Base-by-base conservation (phyloP, 2,329 filamentous ascomycete species). In the Penicillium sp. region DNA sequence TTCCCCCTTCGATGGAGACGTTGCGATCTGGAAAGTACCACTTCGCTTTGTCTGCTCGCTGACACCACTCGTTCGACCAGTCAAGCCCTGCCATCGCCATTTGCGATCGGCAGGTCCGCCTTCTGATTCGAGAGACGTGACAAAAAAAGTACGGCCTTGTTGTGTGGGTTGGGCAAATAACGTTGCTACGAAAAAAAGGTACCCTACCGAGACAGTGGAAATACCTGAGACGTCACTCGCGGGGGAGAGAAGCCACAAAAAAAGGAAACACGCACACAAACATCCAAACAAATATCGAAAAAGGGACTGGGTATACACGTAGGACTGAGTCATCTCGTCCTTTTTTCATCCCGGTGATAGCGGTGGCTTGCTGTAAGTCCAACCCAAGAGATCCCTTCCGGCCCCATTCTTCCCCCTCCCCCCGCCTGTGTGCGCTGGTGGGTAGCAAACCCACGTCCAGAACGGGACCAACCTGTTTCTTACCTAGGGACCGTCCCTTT, bases 1-100 rank as follows among this genome's bases (percentile, higher is more conserved):
- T 53, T 51, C 58, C 57, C 52, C 51, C 60, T 69, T 71, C 68
- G 69, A 72, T 72, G 69, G 69, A 72, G 69, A 69, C 61, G 58
- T 56, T 67, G 68, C 68, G 64, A 62, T 60, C 64, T 62, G 62
- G 61, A 62, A 62, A 63, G 59, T 63, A 59, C 59, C 54, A 63
- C 58, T 57, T 61, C 52, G 58, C 62, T 61, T 59, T 60, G 56
- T 68, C 64, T 56, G 57, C 62, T 63, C 67, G 68, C 60, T 71
- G 69, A 71, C 68, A 67, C 59, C 62, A 40, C 46, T 37, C 46
- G 20, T 37, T 62, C 63, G 60, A 66, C 59, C 61, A 42, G 40
- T 31, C 27, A 43, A 51, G 22, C 53, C 52, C 61, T 63, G 60
- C 65, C 66, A 65, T 68, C 65, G 61, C 59, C 57, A 52, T 53